Conservation (phyloP, 345 rosid genomes). For the Zanthoxylum bungeanum region DNA sequence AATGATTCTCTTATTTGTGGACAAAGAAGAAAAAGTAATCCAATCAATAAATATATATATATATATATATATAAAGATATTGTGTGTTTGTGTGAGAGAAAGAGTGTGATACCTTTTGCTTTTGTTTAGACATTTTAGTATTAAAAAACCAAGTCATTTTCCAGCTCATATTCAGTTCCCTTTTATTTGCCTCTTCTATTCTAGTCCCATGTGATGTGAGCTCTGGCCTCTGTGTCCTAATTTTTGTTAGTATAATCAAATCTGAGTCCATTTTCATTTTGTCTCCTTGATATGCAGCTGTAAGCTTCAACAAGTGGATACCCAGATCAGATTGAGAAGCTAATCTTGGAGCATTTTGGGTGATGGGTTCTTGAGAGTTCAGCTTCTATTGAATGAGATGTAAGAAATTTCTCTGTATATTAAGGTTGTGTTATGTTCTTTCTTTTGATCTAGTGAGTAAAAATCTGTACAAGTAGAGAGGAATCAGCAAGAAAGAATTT, state of each 20-base stretch:
- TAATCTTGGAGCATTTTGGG: constrained; percentile 28
- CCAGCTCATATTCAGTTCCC: constrained; percentile 38
- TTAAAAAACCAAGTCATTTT: no score
- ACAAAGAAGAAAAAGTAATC: neutral
- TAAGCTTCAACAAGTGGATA: constrained; percentile 2
- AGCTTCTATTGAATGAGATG: constrained; percentile 27
- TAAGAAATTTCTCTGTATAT: neutral
- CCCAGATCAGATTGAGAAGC: constrained; percentile 32
- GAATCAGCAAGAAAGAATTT: neutral
- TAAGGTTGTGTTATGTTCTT: neutral
- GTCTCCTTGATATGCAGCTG: constrained; percentile 6
- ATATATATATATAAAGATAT: neutral
- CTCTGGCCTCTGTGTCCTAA: neutral
- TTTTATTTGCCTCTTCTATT: neutral
- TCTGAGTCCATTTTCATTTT: constrained; percentile 18
- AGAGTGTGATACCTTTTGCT: neutral
- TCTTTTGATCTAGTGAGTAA: neutral
- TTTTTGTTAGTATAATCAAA: constrained; percentile 18
- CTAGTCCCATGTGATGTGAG: constrained; percentile 22
- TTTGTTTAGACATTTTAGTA: no score
- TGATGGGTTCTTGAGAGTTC: no score
- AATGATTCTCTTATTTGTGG: no score
- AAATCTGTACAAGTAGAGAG: neutral
- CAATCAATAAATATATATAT: neutral
- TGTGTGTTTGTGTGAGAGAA: neutral